A percentile compares a stretch with the other conserved stretches of the same genome.
phyloP scores from a whole-genome alignment of 139 green algal species.

The Chlamydomonas incerta region DNA sequence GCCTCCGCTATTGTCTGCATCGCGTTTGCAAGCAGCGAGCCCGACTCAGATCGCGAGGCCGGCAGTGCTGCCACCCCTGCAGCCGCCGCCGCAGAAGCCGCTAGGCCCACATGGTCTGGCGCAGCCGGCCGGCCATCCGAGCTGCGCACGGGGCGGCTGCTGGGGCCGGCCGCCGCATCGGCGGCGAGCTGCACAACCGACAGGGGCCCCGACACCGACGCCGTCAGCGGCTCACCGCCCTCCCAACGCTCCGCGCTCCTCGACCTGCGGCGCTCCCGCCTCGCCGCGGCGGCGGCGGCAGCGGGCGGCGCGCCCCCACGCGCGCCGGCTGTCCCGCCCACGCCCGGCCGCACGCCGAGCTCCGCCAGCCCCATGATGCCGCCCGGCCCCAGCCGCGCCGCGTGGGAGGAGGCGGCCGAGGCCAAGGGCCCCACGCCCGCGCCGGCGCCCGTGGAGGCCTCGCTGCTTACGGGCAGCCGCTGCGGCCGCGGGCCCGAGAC shows the following conservation, averaged over 20 bases:
- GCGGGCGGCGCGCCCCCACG: not conserved
- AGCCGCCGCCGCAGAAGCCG: no score
- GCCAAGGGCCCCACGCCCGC: no score
- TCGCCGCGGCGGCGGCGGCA: not conserved
- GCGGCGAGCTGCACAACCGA: no score
- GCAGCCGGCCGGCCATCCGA: no score
- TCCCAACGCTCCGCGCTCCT: slow-evolving; percentile 36
- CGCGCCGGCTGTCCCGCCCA: no score
- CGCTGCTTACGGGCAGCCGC: not conserved
- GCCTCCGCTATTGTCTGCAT: not conserved
- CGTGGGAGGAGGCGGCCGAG: no score
- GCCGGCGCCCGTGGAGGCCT: not conserved
- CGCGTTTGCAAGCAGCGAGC: not conserved
- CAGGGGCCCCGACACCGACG: no score
- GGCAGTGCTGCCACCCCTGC: no score
- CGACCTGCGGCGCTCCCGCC: not conserved
- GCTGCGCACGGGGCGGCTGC: not conserved
- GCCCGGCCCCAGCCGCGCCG: no score
- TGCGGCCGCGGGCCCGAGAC: slow-evolving; percentile 20
- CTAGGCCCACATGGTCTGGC: no score
- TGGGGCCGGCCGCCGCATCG: not conserved
- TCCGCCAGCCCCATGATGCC: not conserved
- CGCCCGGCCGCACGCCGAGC: not conserved
- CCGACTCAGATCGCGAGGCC: no score
- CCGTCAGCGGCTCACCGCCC: not conserved